These are phyloP conservation scores for Phylloporus sp. DNA, from an alignment of 768 basidiomycete species.

Conservation along the genomic window DNA sequence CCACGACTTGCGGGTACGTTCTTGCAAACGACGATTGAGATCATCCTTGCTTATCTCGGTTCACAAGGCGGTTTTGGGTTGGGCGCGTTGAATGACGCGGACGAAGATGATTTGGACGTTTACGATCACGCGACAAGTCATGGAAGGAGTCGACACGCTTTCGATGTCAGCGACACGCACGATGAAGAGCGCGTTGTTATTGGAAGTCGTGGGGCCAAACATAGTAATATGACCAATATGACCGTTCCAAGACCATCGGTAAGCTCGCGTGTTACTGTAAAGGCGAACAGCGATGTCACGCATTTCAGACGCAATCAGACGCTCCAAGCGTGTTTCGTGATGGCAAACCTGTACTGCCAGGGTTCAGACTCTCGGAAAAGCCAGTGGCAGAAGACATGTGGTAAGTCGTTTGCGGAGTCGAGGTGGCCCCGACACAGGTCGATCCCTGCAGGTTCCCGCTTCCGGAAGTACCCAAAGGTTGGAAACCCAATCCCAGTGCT, in stretches of 20 bases:
- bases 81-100: constrained; percentile 88
- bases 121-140: constrained; percentile 50
- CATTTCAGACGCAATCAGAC: constrained; percentile 16
- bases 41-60: constrained; percentile 1
- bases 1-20: constrained; percentile 56
- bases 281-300: constrained; percentile 6
- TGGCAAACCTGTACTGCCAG: constrained; percentile 65
- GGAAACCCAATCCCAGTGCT: constrained; percentile 79
- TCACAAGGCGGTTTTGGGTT: constrained; percentile 77
- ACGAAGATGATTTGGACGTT: constrained; percentile 86
- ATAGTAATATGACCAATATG: neutral
- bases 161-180: constrained; percentile 58
- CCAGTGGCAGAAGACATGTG: constrained; percentile 67
- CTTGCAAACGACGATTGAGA: neutral
- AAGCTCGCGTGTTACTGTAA: neutral
- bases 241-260: constrained; percentile 10
- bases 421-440: constrained; percentile 15
- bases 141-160: constrained; percentile 51
- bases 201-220: constrained; percentile 28
- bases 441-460: constrained; percentile 63
- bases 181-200: constrained; percentile 54
- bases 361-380: constrained; percentile 67
- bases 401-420: constrained; percentile 36
- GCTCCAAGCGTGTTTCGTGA: constrained; percentile 54
- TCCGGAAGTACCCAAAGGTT: constrained; percentile 75